Percentiles rank a stretch among this genome's conserved stretches.
Evolutionary conservation across 1,284 basidiomycete genomes (phyloP).

Genomic region (Boletellus sp.): DNA sequence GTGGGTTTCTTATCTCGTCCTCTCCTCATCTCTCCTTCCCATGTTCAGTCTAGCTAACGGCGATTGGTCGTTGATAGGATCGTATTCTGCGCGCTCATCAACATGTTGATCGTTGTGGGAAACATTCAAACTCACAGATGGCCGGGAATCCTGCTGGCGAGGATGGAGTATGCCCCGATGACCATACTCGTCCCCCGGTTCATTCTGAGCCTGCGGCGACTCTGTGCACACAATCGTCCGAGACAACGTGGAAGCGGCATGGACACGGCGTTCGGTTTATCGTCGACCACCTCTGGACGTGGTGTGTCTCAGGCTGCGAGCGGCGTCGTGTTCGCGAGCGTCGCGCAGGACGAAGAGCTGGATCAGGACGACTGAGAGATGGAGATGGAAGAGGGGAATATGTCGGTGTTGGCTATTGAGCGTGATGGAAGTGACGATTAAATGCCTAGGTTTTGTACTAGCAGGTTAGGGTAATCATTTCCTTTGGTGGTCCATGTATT

Average conservation of each 20-base stretch:
- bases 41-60: too few relatives aligned
- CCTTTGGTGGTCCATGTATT: too few relatives aligned
- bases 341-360: not conserved
- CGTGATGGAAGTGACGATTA: too few relatives aligned
- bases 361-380: too few relatives aligned
- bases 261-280: not conserved
- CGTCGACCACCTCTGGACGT: too few relatives aligned
- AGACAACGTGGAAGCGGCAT: not conserved
- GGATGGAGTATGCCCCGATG: not conserved
- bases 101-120: not conserved
- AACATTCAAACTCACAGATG: not conserved
- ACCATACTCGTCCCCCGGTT: not conserved
- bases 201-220: not conserved
- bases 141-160: not conserved
- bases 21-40: too few relatives aligned
- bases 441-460: too few relatives aligned
- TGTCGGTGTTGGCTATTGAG: too few relatives aligned
- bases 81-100: not conserved
- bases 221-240: not conserved
- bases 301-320: not conserved
- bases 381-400: not conserved
- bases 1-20: too few relatives aligned
- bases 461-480: too few relatives aligned
- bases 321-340: not conserved
- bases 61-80: not conserved